These are phyloP conservation scores for Ceratorhiza oryzae-sativae DNA, from an alignment of 1,284 basidiomycete genomes.

Conservation along the genomic window DNA sequence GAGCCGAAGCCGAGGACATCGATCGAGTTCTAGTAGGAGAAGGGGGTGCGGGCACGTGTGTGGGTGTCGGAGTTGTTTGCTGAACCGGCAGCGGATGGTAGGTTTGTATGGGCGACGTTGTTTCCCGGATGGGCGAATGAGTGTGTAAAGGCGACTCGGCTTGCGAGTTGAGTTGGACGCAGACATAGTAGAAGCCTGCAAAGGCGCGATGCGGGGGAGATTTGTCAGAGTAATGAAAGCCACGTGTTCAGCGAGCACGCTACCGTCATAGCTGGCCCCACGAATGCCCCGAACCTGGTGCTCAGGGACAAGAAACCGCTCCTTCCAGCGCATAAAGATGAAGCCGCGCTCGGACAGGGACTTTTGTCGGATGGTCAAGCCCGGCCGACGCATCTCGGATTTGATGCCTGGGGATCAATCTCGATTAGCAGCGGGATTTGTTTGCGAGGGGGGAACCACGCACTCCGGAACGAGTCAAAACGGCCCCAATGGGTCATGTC, in stretches of 20 bases:
- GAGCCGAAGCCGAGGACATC: constrained; percentile 11
- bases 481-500: constrained; percentile 91
- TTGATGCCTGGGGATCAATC: constrained; percentile 54
- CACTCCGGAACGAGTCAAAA: constrained; percentile 85
- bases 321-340: constrained; percentile 95
- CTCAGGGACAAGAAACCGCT: constrained; percentile 93
- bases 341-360: constrained; percentile 52
- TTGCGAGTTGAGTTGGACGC: constrained; percentile 71
- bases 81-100: constrained; percentile 44
- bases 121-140: constrained; percentile 54
- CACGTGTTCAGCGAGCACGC: constrained; percentile 40
- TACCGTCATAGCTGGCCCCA: constrained; percentile 94
- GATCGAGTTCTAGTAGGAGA: constrained; percentile 47
- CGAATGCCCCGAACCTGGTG: constrained; percentile 93
- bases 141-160: constrained; percentile 32
- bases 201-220: constrained; percentile 38
- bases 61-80: constrained; percentile 46
- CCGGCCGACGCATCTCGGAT: constrained; percentile 74
- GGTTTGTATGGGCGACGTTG: constrained; percentile 49
- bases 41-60: constrained; percentile 39
- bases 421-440: constrained; percentile 21
- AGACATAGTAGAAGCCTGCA: constrained; percentile 86
- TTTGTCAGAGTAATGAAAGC: constrained; percentile 15
- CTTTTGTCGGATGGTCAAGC: constrained; percentile 70
- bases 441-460: constrained; percentile 13